These are phyloP conservation scores for Dacryopinax primogenitus DNA, from an alignment of 768 basidiomycete genomes.

Conservation along the genomic window DNA sequence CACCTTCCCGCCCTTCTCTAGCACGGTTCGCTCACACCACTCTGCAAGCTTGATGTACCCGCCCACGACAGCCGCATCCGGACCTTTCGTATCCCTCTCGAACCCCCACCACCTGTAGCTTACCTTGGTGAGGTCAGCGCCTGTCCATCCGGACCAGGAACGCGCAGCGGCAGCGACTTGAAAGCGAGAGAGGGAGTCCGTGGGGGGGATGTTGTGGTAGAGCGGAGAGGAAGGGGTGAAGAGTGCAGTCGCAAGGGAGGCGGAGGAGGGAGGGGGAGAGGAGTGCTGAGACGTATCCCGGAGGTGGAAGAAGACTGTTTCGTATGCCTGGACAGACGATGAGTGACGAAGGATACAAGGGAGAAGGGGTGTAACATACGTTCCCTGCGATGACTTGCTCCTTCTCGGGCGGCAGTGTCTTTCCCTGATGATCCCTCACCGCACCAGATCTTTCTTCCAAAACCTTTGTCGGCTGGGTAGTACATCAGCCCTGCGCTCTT, in stretches of 20 bases:
- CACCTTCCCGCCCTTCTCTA: conserved; percentile 14
- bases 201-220: not conserved
- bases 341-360: not conserved
- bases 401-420: not conserved
- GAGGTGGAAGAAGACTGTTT: not conserved
- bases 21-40: not conserved
- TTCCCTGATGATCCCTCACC: not conserved
- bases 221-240: conserved; percentile 8
- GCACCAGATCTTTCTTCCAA: not conserved
- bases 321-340: not conserved
- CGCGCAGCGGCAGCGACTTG: conserved; percentile 7
- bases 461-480: not conserved
- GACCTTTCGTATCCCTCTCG: conserved; percentile 15
- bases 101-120: conserved; percentile 17
- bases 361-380: conserved; percentile 5
- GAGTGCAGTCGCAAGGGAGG: conserved; percentile 9
- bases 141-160: conserved; percentile 16
- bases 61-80: conserved; percentile 12
- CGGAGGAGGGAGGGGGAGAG: conserved; percentile 5
- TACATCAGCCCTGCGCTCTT: not conserved
- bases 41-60: conserved; percentile 11
- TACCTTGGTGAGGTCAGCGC: conserved; percentile 16
- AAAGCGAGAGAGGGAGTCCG: not conserved
- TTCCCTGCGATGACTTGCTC: not conserved
- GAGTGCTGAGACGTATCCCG: not conserved